Base-by-base conservation (phyloP, 169 alveolate genomes). In the Plasmodium adleri region DNA sequence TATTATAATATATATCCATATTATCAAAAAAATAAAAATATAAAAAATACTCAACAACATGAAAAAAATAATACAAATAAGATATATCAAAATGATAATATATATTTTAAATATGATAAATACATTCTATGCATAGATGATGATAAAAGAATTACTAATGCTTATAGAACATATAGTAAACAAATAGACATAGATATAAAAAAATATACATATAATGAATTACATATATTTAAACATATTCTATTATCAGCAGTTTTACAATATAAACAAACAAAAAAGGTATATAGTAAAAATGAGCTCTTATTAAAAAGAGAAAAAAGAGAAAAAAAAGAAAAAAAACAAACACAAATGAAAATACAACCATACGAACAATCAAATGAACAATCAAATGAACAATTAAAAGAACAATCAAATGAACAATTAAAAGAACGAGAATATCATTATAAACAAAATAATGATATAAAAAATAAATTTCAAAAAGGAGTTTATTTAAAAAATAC, bases 181-280 rank as follows among this genome's bases (percentile, higher is more conserved):
- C 26, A 54, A 12, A 54, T 67, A 49, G 32, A 67, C 10, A 12
- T 68, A 58, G 83, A 83, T 52, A 54, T 83, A 32, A 28, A 66
- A 10, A 86, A 86, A 22, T 86, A 72, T 52, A 56, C 66, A 15
- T 86, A 86, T 56, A 67, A 63, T 32, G 92, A 86, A n/a, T 74
- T 71, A 17, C 92, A 86, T 72, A 71, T 86, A 20, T 86, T 59
- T 64, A 86, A 60, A 28, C 92, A 86, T 43, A 58, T 86, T 24
- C 54, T 86, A 22, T 45, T 86, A 28, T 58, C 60, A n/a, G 50
- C 92, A 50, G 71, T 32, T 28, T 1, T 54, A 20, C 76, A 70
- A n/a, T 39, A 49, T n/a, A 28, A 86, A 12, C 24, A 72, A 4
- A 32, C 63, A 24, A 17, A 12, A 47, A 20, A 59, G 20, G 45